Evolutionary conservation across 2,329 filamentous ascomycete species (phyloP), one percentile per base, ranked within the genome.

Genomic region (Colletotrichum chrysophilum): DNA sequence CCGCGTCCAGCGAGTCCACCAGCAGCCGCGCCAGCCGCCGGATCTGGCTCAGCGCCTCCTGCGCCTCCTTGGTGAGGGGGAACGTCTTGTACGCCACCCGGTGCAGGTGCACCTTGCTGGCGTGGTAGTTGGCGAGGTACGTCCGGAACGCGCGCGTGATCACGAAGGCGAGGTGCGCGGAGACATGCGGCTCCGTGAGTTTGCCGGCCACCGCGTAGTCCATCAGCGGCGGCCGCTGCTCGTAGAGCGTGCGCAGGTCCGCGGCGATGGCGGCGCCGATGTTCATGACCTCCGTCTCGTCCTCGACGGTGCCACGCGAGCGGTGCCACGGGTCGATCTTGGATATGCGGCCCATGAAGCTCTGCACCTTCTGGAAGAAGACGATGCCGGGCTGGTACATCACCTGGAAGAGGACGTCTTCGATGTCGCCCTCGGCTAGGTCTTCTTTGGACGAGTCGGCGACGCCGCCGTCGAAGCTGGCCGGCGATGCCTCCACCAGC

Each of bases 291-390:
- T 91, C 89, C 3, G 88, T 90, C 81, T 91, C 89, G 78, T 91
- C 90, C 66, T 90, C 86, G 12, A 91, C 89, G 0, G 89, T 91
- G 6, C 89, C 89, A 9, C 89, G 86, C 28, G 86, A 86, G 13
- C 89, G 86, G 79, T 91, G 89, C 88, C 89, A 91, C 1, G 86
- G 89, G 71, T 91, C 89, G 69, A 91, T 91, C 71, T 88, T 86
- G 8, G 89, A 89, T 64, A 91, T 90, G 7, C 88, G 85, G 3
- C 89, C 89, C 83, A 90, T 90, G 79, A 91, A 90, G 38, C 87
- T 89, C 79, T 90, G 89, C 0, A 91, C 88, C 75, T 90, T 89
- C 70, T 91, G 89, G 77, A 89, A 91, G 80, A 92, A 91, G 4
- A 89, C 83, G 24, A 90, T 87, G 0, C 89, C 89, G 0, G 89